phyloP scores from a whole-genome alignment of 441 rosid species.

The Raphanus hybrid region DNA sequence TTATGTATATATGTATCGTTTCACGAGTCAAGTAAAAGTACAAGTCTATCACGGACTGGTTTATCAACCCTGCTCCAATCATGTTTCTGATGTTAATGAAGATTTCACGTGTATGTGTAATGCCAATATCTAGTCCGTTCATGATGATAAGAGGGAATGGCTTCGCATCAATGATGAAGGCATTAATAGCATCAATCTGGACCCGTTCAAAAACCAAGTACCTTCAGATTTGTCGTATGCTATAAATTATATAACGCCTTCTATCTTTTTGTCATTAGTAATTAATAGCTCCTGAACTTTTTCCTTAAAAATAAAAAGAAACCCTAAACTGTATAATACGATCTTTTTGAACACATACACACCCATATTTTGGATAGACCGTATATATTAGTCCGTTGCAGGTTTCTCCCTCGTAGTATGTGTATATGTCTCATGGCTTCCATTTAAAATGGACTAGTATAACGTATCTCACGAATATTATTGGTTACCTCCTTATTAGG shows the following conservation, averaged over 20 bases:
- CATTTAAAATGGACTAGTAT: no score
- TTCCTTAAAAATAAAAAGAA: no score
- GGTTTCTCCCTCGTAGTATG: no score
- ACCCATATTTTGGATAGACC: no score
- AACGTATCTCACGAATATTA: no score
- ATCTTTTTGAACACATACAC: no score
- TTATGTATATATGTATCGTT: neutral
- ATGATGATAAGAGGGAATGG: constrained; percentile 19
- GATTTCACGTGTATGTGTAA: neutral
- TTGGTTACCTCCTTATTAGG: no score
- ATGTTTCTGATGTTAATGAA: neutral
- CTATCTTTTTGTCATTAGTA: no score
- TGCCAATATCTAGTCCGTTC: neutral
- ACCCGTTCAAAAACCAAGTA: neutral
- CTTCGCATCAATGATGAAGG: constrained; percentile 18
- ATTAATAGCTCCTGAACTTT: no score
- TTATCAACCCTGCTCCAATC: neutral
- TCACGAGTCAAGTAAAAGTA: neutral
- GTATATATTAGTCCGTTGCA: no score
- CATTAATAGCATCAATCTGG: constrained; percentile 27
- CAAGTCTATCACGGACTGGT: neutral
- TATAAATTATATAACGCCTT: neutral
- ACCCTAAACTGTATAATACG: no score
- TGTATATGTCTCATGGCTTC: no score
- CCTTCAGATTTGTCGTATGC: constrained; percentile 14